These are phyloP conservation scores for Diaporthe capsici DNA, from an alignment of 2,329 filamentous ascomycete genomes.

Conservation along the genomic window DNA sequence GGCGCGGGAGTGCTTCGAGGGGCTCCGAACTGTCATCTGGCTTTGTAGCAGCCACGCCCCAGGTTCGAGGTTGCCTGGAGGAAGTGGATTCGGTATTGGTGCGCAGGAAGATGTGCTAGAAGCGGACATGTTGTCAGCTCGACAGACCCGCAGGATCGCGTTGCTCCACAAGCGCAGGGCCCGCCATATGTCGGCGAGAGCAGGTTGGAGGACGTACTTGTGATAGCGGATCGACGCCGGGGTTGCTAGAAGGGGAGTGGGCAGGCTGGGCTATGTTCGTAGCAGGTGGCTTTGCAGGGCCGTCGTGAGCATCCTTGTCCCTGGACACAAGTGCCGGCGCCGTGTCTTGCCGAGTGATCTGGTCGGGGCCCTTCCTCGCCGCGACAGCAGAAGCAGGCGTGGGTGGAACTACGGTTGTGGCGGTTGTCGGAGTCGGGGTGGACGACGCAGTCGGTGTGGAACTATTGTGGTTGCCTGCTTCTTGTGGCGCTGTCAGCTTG, in stretches of 20 bases:
- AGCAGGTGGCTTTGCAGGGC: constrained; percentile 16
- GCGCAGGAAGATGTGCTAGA: constrained; percentile 74
- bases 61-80: constrained; percentile 69
- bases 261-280: constrained; percentile 15
- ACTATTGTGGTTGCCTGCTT: constrained; percentile 34
- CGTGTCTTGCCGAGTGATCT: constrained; percentile 22
- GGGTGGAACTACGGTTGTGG: constrained; percentile 33
- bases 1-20: constrained; percentile 50
- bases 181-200: background rate
- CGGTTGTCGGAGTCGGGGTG: constrained; percentile 21
- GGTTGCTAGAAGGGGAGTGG: constrained; percentile 15
- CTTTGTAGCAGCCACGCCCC: constrained; percentile 58
- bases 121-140: constrained; percentile 29
- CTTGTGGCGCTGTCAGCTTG: constrained; percentile 30
- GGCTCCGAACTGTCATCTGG: constrained; percentile 64
- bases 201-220: constrained; percentile 36
- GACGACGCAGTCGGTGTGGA: constrained; percentile 4
- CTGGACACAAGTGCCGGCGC: constrained; percentile 3
- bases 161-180: background rate
- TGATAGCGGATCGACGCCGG: constrained; percentile 41
- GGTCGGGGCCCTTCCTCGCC: constrained; percentile 6
- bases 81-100: constrained; percentile 71
- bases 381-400: constrained; percentile 18
- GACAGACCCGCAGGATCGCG: background rate
- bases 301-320: constrained; percentile 35